Evolutionary conservation across 331 rosid genomes (phyloP).

Genomic region (Malus hybrid): DNA sequence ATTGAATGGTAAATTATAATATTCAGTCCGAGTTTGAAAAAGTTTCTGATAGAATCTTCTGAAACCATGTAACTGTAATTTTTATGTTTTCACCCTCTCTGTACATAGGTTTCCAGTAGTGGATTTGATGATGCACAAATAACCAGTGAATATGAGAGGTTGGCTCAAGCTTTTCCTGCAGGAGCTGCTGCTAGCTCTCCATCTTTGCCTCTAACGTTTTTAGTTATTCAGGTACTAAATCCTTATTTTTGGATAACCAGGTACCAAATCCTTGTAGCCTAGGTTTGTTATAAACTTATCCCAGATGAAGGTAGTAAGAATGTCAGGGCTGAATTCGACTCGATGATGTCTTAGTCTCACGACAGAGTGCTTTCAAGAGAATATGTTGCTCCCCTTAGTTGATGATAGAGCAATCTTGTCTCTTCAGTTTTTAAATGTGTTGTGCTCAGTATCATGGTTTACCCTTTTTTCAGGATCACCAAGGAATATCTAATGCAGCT

Average conservation of each 20-base stretch:
- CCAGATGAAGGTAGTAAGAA: background rate
- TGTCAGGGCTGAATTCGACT: background rate
- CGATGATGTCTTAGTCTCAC: background rate
- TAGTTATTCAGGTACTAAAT: slow-evolving; percentile 75
- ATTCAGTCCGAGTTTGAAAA: slow-evolving; percentile 1
- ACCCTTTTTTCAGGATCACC: slow-evolving; percentile 58
- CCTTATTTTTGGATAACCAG: slow-evolving; percentile 26
- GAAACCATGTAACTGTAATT: background rate
- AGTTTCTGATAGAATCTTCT: background rate
- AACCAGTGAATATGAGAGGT: slow-evolving; percentile 58
- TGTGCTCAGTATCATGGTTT: slow-evolving; percentile 1
- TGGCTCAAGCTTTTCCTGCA: slow-evolving; percentile 54
- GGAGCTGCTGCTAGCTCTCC: slow-evolving; percentile 56
- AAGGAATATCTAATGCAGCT: slow-evolving; percentile 90
- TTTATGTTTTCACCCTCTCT: slow-evolving; percentile 5
- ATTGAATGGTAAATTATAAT: slow-evolving; percentile 1
- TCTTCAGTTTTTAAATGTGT: slow-evolving; percentile 7
- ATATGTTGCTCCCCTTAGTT: background rate
- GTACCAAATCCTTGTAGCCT: slow-evolving; percentile 26
- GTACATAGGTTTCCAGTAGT: slow-evolving; percentile 55
- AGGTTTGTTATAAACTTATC: background rate
- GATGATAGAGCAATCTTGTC: slow-evolving; percentile 6
- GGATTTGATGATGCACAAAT: slow-evolving; percentile 54
- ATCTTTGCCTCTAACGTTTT: slow-evolving; percentile 60
- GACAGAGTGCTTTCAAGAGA: background rate